Base-by-base conservation (phyloP, 371 early-diverging fungal species). In the Mortierella sp. region DNA sequence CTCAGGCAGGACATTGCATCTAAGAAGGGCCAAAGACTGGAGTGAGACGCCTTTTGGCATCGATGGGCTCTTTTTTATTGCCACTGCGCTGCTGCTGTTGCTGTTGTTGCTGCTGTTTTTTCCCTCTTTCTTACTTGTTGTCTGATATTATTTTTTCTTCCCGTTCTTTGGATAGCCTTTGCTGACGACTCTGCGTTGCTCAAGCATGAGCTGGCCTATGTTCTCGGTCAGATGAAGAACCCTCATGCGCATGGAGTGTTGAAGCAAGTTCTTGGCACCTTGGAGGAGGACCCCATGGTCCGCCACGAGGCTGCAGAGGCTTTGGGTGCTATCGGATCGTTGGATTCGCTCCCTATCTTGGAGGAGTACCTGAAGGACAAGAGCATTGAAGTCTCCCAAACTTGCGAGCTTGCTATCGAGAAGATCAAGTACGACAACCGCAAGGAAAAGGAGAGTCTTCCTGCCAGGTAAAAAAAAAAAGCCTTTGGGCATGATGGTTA, bases 271-370 rank as follows among this genome's bases (percentile, higher is more conserved):
- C 82, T 98, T n/a, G 83, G 82, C 37, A 83, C 95, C 68, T 70
- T 77, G 51, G 67, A 83, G 0, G 93, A 98, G 82, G 94, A 97
- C 79, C 94, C 94, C 53, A 99, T 99, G 95, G 99, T 99, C 43
- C 91, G 99, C 19, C 99, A 99, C 81, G 99, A 99, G 91, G 97
- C 98, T 52, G 99, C 98, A n/a, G 99, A 99, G 86, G 97, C 99
- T 2, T 82, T 99, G 71, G 98, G 97, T 29, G 99, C 99, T 12
- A 95, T 99, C 79, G 96, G 95, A 4, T 87, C 91, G 25, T 64
- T 82, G 5, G 83, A 85, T 3, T 86, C 91, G 0, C 72, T 97
- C 43, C 85, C 87, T 14, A 83, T 93, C 37, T 84, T 98, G 28
- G 88, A 93, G 75, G 83, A 88, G 48, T 96, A 90, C 82, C 75